Evolutionary conservation across 2,329 filamentous ascomycete species (phyloP), one percentile per base, ranked within the genome.

Genomic region (Stylonectria norvegica): DNA sequence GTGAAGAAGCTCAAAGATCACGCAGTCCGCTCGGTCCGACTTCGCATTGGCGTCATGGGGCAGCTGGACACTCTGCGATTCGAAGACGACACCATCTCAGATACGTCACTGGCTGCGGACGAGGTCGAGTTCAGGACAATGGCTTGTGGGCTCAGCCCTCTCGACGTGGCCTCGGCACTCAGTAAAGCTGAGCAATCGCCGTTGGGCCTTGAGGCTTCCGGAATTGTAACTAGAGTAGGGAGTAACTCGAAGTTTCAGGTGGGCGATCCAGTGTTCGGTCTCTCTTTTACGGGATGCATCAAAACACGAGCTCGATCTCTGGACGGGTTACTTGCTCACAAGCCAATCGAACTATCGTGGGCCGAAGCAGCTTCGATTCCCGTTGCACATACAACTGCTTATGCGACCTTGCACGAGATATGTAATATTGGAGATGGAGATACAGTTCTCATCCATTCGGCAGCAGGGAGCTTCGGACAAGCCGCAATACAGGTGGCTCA

Each of bases 281-380:
- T 39, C 16, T 20, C 20, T 2, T n/a, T n/a, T n/a, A n/a, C 25
- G 3, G 38, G 39, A 3, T 38, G 42, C 22, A 41, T 47, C 35
- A 28, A 34, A 7, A 35, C 25, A 5, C 36, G 40, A 20, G 31
- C 42, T 15, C 34, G 40, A 3, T 34, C 22, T 10, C 14, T 20
- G 5, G 36, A 36, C 6, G 29, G 17, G 5, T 20, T 18, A 8
- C 20, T 43, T n/a, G 29, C 18, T 25, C 49, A 55, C 6, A 65
- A 72, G 7, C 65, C 67, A 0, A 57, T 58, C 3, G 20, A 36
- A n/a, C 52, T 70, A 50, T 46, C 45, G 1, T 65, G 64, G 7
- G 58, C 58, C 12, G 51, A 55, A 3, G 65, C 61, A 2, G 58
- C 61, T 2, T 57, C 62, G 0, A 39, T 65, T 5, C 61, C 64